These are phyloP conservation scores for Skeletonema tropicum DNA, from an alignment of 108 stramenopile species.

Conservation along the genomic window DNA sequence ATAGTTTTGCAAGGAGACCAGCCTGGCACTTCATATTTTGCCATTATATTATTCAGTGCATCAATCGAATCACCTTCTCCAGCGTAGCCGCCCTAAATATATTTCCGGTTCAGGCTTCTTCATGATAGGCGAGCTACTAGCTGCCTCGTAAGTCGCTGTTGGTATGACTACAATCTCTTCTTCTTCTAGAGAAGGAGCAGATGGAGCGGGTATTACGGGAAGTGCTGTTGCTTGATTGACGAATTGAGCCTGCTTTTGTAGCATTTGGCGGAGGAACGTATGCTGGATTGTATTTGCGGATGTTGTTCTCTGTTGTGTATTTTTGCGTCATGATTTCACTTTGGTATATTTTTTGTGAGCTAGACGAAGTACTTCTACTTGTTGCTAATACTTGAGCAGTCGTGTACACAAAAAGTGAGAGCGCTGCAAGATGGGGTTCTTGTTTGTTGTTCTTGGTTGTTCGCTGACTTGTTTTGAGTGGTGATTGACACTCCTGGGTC, in stretches of 20 bases:
- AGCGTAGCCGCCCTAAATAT: too few species aligned
- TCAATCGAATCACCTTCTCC: conserved; percentile 11
- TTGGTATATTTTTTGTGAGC: too few species aligned
- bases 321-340: conserved; percentile 5
- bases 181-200: conserved; percentile 4
- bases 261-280: not conserved
- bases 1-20: conserved; percentile 61
- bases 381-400: too few species aligned
- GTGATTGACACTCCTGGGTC: too few species aligned
- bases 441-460: too few species aligned
- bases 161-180: conserved; percentile 8
- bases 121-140: too few species aligned
- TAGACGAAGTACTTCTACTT: too few species aligned
- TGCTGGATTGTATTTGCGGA: conserved; percentile 2
- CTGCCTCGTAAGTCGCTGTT: not conserved
- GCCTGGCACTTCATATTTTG: conserved; percentile 65
- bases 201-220: not conserved
- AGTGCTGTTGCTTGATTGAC: not conserved
- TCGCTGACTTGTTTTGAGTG: too few species aligned
- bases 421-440: too few species aligned
- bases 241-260: not conserved
- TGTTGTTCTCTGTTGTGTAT: not conserved
- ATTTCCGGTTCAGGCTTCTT: too few species aligned
- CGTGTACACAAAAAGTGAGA: too few species aligned
- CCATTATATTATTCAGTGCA: conserved; percentile 39